Evolutionary conservation across 192 early-diverging fungal genomes (phyloP).

Genomic region (Chytriomyces sp.): DNA sequence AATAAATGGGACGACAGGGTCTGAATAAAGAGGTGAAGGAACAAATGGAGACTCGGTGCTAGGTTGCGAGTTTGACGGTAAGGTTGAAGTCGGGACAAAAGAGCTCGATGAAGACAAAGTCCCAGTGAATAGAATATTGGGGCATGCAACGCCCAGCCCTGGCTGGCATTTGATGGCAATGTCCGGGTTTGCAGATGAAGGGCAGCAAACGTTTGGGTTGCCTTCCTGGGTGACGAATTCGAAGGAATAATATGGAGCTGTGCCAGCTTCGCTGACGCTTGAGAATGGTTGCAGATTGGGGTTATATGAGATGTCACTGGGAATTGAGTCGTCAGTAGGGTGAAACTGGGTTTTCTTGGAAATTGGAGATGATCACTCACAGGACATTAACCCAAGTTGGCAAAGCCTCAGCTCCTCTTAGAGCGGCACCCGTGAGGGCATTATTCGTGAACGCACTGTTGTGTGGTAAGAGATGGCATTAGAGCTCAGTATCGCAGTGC

Average conservation of each 20-base stretch:
- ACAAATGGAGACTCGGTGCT: not conserved
- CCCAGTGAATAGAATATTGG: too few species aligned
- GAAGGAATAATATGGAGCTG: conserved; percentile 12
- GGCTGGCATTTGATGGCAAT: not conserved
- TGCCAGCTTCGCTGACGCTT: not conserved
- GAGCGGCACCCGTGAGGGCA: conserved; percentile 13
- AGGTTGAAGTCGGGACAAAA: not conserved
- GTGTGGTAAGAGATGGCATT: not conserved
- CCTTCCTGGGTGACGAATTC: not conserved
- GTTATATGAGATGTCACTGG: conserved; percentile 33
- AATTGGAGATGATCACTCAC: conserved; percentile 1
- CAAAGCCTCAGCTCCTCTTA: conserved; percentile 4
- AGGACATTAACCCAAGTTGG: not conserved
- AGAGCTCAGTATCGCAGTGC: not conserved
- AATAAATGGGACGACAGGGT: not conserved
- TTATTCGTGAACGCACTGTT: conserved; percentile 25
- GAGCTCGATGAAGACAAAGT: too few species aligned
- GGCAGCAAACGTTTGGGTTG: conserved; percentile 17
- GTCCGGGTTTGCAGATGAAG: not conserved
- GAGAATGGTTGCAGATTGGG: conserved; percentile 16
- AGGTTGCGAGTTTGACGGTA: not conserved
- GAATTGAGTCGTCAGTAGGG: too few species aligned
- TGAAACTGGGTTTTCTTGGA: not conserved
- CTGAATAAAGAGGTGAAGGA: not conserved
- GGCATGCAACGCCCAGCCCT: not conserved